These are phyloP conservation scores for Exidia glandulosa DNA, from an alignment of 768 basidiomycete species.

Conservation along the genomic window DNA sequence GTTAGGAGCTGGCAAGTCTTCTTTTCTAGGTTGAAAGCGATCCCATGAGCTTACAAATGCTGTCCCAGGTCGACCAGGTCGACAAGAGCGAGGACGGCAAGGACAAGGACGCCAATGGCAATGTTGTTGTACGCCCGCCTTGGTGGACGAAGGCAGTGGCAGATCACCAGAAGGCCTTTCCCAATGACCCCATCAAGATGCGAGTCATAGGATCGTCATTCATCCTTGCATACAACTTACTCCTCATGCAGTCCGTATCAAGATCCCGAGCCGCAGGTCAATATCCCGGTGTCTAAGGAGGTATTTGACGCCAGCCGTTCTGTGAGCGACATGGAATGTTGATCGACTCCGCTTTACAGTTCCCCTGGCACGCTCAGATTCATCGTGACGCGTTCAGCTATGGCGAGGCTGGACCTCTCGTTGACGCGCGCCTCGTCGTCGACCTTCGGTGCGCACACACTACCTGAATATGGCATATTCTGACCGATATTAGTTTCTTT, in stretches of 20 bases:
- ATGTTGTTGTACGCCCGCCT: too few relatives aligned
- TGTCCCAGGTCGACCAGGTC: background rate
- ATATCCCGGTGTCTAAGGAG: conserved; percentile 7
- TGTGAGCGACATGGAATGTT: background rate
- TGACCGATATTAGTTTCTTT: conserved; percentile 10
- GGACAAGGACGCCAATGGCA: too few relatives aligned
- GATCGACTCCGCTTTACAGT: conserved; percentile 18
- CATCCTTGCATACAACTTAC: too few relatives aligned
- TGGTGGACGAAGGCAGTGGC: conserved; percentile 14
- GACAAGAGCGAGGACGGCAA: too few relatives aligned
- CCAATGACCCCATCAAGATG: conserved; percentile 13
- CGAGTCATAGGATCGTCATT: too few relatives aligned
- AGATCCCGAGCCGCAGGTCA: conserved; percentile 25
- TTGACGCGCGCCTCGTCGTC: conserved; percentile 23
- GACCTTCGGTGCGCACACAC: conserved; percentile 12
- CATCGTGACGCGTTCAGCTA: conserved; percentile 28
- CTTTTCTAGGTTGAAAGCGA: too few relatives aligned
- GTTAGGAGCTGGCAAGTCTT: too few relatives aligned
- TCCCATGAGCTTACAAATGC: too few relatives aligned
- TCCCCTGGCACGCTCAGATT: conserved; percentile 11
- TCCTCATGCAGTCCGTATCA: conserved; percentile 7
- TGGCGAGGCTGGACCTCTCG: conserved; percentile 18
- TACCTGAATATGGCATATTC: background rate
- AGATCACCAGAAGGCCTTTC: conserved; percentile 7
- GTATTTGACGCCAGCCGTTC: background rate